Percentiles rank a stretch among this genome's conserved stretches.
Conservation (phyloP, 2,329 filamentous ascomycete species). For the Epichloe gansuensis region DNA sequence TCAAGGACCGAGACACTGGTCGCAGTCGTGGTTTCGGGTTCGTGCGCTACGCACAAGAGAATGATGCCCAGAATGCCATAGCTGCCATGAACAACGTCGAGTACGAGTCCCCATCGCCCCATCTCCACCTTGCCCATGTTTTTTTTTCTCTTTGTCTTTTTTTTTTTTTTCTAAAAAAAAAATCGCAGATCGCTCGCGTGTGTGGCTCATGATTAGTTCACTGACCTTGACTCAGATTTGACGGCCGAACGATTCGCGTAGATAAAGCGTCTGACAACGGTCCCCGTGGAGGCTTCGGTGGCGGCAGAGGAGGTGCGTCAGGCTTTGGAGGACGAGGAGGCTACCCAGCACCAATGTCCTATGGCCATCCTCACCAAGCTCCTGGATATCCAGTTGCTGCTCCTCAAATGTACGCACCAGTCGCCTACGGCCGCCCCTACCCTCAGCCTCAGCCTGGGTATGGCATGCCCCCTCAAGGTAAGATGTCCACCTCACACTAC, state of each 20-base stretch:
- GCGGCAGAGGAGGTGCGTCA: conserved; percentile 24
- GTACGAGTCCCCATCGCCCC: conserved; percentile 39
- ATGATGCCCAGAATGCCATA: conserved; percentile 67
- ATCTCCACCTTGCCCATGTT: conserved; percentile 9
- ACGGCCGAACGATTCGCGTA: conserved; percentile 86
- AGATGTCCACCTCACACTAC: background rate
- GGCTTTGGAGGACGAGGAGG: conserved; percentile 32
- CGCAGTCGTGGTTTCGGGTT: conserved; percentile 97
- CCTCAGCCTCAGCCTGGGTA: conserved; percentile 22
- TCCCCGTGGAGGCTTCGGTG: conserved; percentile 34
- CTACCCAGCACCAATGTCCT: conserved; percentile 29
- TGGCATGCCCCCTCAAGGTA: conserved; percentile 29
- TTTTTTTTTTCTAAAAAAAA: background rate
- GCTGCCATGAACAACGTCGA: conserved; percentile 75
- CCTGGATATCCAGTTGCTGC: conserved; percentile 21
- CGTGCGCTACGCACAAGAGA: conserved; percentile 71
- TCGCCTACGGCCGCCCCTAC: conserved; percentile 27
- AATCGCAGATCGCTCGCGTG: conserved; percentile 1
- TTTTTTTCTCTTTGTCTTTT: background rate
- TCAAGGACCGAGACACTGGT: conserved; percentile 93
- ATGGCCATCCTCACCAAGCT: conserved; percentile 25
- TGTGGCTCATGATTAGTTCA: background rate
- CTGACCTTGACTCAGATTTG: conserved; percentile 49
- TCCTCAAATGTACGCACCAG: conserved; percentile 25
- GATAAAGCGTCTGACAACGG: conserved; percentile 85